Evolutionary conservation across 2,329 filamentous ascomycete genomes (phyloP).

Genomic region (Fusarium sp.): DNA sequence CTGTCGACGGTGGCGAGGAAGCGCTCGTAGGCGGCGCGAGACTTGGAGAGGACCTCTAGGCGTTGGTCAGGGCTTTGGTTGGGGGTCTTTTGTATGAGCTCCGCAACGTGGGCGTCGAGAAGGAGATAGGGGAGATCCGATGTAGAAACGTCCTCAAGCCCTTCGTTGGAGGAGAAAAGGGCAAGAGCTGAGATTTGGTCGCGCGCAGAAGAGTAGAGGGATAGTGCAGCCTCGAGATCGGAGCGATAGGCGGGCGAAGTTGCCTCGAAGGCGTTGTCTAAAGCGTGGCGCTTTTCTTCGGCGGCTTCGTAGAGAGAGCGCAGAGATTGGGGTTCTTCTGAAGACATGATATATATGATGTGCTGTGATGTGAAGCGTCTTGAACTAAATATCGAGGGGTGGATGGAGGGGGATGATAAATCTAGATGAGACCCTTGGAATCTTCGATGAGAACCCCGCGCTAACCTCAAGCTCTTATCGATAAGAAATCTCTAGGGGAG

Average conservation of each 20-base stretch:
- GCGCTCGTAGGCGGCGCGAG: constrained; percentile 77
- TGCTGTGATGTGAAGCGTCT: not conserved
- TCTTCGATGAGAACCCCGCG: constrained; percentile 34
- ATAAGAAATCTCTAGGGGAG: constrained; percentile 12
- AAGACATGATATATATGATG: constrained; percentile 42
- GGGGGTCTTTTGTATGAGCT: constrained; percentile 77
- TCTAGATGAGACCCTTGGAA: constrained; percentile 12
- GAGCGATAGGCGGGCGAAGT: constrained; percentile 74
- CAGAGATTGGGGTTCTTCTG: constrained; percentile 60
- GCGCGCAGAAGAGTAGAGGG: constrained; percentile 78
- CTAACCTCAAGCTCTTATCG: constrained; percentile 36
- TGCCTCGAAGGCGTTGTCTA: constrained; percentile 73
- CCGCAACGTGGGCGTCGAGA: constrained; percentile 80
- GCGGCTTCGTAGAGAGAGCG: constrained; percentile 61
- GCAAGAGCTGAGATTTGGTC: constrained; percentile 75
- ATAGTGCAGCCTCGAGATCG: constrained; percentile 73
- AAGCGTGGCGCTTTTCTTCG: constrained; percentile 60
- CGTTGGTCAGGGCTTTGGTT: constrained; percentile 65
- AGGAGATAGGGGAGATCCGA: constrained; percentile 87
- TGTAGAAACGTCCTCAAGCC: constrained; percentile 85
- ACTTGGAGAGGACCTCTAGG: constrained; percentile 68
- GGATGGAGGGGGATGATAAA: constrained; percentile 34
- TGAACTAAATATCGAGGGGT: not conserved
- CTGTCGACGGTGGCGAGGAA: constrained; percentile 82
- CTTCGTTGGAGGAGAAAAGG: constrained; percentile 92